Conservation (phyloP, 2,329 filamentous ascomycete genomes). For the Pseudomassariella vexata region DNA sequence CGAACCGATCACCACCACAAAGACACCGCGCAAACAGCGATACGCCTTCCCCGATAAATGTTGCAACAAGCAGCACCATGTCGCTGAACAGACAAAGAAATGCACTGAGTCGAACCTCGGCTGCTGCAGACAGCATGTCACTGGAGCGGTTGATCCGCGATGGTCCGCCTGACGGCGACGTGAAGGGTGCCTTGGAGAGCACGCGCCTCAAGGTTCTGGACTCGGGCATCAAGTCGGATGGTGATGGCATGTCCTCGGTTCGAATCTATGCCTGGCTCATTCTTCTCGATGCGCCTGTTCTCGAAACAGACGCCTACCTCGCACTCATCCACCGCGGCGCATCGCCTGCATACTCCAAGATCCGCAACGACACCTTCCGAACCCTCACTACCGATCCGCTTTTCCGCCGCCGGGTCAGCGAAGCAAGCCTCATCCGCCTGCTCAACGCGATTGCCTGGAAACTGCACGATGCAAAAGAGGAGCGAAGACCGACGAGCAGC, state of each 20-base stretch:
- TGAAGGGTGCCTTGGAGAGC: constrained; percentile 61
- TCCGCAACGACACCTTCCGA: constrained; percentile 96
- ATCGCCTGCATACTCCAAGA: constrained; percentile 93
- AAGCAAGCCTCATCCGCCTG: constrained; percentile 88
- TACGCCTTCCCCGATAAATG: constrained; percentile 38
- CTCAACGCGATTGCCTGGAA: constrained; percentile 95
- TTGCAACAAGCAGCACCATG: constrained; percentile 30
- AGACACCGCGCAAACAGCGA: constrained; percentile 70
- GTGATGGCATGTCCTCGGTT: constrained; percentile 82
- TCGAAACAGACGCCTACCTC: constrained; percentile 84
- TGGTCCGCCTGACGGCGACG: constrained; percentile 68
- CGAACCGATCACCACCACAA: constrained; percentile 41
- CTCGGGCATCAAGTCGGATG: constrained; percentile 70
- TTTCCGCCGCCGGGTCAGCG: constrained; percentile 89
- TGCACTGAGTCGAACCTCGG: constrained; percentile 39
- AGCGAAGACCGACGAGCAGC: constrained; percentile 26
- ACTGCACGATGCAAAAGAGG: constrained; percentile 70
- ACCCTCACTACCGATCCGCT: constrained; percentile 95
- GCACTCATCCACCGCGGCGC: constrained; percentile 86
- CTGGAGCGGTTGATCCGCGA: constrained; percentile 75
- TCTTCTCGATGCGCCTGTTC: constrained; percentile 78
- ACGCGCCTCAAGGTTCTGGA: constrained; percentile 68
- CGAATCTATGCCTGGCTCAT: constrained; percentile 97
- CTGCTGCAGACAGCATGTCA: constrained; percentile 48
- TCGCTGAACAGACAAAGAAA: constrained; percentile 32